Base-by-base conservation (phyloP, 2,329 filamentous ascomycete genomes). In the Phyllosticta citrichinensis region DNA sequence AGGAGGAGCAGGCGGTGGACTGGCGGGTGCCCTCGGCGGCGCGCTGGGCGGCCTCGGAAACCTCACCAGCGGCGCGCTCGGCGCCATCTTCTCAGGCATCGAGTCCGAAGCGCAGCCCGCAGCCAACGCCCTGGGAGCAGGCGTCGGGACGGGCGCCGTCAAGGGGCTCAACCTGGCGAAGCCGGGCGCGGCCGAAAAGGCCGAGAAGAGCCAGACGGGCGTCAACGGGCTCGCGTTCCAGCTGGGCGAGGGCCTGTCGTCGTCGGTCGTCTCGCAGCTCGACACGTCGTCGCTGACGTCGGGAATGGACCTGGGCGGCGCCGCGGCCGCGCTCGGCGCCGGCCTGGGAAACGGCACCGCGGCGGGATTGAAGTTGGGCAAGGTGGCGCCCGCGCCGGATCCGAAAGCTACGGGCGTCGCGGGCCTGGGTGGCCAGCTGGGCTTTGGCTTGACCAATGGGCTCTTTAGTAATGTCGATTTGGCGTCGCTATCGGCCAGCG, bases 21-120 rank as follows among this genome's bases (percentile, higher is more conserved):
- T 90, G 2, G 87, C 87, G 5, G 80, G 91, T 5, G 86, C 91
- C 0, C 78, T 90, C 0, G 87, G 90, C 1, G 87, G 87, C 30
- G 90, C 87, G 8, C 90, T 87, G 87, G 85, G 33, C 33, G 33
- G 33, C 2, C 83, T 25, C 81, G 33, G 33, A 40, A 40, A 40
- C 14, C 33, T 87, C 56, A 91, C 67, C 87, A 90, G 68, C 76
- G 79, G 58, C 82, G 89, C 70, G 80, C 90, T 2, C 90, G 87
- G 87, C 71, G 75, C 60, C 84, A 84, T 59, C 17, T 47, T 22
- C 9, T 24, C 33, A 11, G 54, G 54, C 14, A 55, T 60, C 35
- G 55, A 52, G 10, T 27, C 47, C 6, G 22, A 52, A 30, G 52
- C 55, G 10, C 40, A 50, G 9, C 35, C 57, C 11, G 57, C 52